Base-by-base conservation (phyloP, 345 rosid species). In the Linum tenue region DNA sequence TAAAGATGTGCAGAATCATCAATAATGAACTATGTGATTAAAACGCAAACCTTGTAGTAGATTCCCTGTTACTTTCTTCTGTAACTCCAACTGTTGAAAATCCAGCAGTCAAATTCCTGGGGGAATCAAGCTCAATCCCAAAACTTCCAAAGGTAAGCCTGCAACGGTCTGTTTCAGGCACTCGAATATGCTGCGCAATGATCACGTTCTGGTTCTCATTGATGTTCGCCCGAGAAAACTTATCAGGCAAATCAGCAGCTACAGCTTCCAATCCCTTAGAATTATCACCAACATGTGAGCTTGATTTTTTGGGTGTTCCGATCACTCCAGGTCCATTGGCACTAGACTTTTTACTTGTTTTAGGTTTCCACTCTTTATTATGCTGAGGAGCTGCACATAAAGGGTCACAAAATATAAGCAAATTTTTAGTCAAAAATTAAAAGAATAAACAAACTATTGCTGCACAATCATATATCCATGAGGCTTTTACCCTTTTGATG, bases 311-410 rank as follows among this genome's bases (percentile, higher is more conserved):
- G 41, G 95, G 86, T 8, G 84, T 78, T 72, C 89, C 92, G 77
- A 83, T 82, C 67, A 83, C 86, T 72, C 90, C 95, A 42, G 78
- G 83, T 63, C 77, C 73, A 60, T 59, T 65, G 59, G 57, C 75
- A 66, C 22, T 69, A 17, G 84, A 65, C 68, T 82, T 92, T 67
- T 89, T 86, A 80, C 72, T 84, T 2, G 84, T 76, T 77, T 89
- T 92, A 59, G 92, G 95, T 73, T 87, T 92, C 95, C 98, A 92
- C 71, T 89, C 91, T 73, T 85, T 92, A 57, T 80, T 82, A 59
- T 78, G 94, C 55, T 79, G 85, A 39, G 79, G 58, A 75, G 82
- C 95, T 87, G 90, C 82, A 71, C 1, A 10, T 41, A 53, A 67
- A 51, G 31, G 7, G 7, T 4, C 51, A 50, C 31, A 35, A 58